These are phyloP conservation scores for Aspergillus sp. DNA, from an alignment of 2,329 filamentous ascomycete genomes.

Conservation along the genomic window DNA sequence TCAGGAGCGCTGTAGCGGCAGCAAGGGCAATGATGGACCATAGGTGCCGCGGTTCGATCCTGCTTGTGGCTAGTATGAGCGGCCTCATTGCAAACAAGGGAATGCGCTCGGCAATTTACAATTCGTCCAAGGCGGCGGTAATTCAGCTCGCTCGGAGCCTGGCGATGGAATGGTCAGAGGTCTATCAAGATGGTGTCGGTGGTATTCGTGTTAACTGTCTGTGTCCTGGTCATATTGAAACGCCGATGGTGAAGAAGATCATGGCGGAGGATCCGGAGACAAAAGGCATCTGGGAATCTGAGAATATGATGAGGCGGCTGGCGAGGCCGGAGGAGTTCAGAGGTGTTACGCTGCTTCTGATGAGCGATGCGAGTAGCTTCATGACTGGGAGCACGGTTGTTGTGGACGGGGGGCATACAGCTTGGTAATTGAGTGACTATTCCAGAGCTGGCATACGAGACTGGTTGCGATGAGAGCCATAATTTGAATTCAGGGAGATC, in stretches of 20 bases:
- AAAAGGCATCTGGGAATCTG: conserved; percentile 41
- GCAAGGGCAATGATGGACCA: conserved; percentile 50
- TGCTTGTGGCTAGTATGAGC: conserved; percentile 54
- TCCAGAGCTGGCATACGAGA: too few species aligned
- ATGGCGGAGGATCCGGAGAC: conserved; percentile 73
- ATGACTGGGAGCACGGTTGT: conserved; percentile 70
- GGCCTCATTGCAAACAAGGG: conserved; percentile 52
- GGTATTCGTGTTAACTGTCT: conserved; percentile 56
- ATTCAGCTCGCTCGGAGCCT: conserved; percentile 53
- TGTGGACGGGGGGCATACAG: conserved; percentile 69
- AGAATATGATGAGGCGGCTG: conserved; percentile 55
- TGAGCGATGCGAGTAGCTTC: conserved; percentile 67
- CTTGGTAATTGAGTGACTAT: conserved; percentile 31
- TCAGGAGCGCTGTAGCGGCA: conserved; percentile 48
- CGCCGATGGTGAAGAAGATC: conserved; percentile 76
- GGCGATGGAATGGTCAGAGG: conserved; percentile 50
- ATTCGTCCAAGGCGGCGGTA: conserved; percentile 56
- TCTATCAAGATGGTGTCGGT: conserved; percentile 31
- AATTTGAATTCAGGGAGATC: too few species aligned
- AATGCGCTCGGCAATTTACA: conserved; percentile 48
- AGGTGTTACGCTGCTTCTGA: conserved; percentile 66
- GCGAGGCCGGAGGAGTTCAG: conserved; percentile 59
- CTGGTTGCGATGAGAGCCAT: too few species aligned
- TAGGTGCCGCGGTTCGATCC: conserved; percentile 50
- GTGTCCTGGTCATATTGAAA: conserved; percentile 56